Conservation (phyloP, 139 green algal species). For the Haematococcus lacustris region DNA sequence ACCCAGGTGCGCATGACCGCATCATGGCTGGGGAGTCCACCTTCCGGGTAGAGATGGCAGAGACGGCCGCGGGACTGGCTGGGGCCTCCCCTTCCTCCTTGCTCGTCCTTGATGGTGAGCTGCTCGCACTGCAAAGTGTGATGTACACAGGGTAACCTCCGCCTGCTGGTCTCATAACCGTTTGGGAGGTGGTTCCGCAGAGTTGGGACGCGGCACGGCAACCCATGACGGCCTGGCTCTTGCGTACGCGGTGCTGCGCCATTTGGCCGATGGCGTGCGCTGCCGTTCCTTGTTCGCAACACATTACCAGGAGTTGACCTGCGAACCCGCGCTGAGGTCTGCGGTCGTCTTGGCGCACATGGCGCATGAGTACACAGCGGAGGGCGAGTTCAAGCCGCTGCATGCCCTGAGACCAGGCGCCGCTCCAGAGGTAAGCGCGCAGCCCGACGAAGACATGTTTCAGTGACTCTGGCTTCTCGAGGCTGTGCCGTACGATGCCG, state of each 20-base stretch:
- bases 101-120: conserved; percentile 75
- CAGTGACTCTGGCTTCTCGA: too few species aligned
- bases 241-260: conserved; percentile 17
- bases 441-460: too few species aligned
- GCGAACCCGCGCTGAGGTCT: conserved; percentile 40
- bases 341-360: too few species aligned
- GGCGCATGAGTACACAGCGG: too few species aligned
- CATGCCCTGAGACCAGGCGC: too few species aligned
- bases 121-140: too few species aligned
- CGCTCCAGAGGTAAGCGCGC: too few species aligned
- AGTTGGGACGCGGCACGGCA: conserved; percentile 64
- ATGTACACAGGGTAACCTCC: too few species aligned
- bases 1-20: conserved; percentile 69
- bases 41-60: conserved; percentile 88
- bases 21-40: conserved; percentile 87
- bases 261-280: conserved; percentile 16
- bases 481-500: too few species aligned
- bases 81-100: conserved; percentile 49
- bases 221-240: conserved; percentile 38
- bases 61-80: conserved; percentile 74
- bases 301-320: conserved; percentile 96
- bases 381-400: too few species aligned
- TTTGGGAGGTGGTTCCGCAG: conserved; percentile 87
- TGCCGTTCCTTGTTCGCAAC: conserved; percentile 93
- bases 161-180: too few species aligned